A percentile compares a stretch with the other conserved stretches of the same genome.
Evolutionary conservation across 2,329 filamentous ascomycete species (phyloP).

Genomic region (Aureobasidium subglaciale): DNA sequence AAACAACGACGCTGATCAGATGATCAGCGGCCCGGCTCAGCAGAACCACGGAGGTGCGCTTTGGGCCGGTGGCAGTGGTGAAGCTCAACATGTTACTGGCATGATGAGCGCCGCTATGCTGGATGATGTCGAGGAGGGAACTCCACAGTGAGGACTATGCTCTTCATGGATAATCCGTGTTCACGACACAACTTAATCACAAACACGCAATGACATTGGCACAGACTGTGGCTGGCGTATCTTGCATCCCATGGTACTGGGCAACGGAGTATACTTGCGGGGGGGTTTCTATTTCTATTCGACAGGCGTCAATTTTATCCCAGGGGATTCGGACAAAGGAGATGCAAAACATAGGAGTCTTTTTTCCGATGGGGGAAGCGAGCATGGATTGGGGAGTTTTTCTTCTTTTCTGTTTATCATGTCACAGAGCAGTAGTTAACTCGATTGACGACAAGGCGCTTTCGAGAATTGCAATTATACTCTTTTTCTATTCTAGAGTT

Average conservation of each 20-base stretch:
- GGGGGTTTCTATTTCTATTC: background rate
- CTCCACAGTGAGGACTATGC: background rate
- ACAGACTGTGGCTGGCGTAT: background rate
- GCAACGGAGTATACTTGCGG: background rate
- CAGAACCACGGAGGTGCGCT: conserved; percentile 8
- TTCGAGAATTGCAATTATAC: no score
- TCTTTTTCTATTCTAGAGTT: no score
- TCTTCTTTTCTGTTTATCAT: no score
- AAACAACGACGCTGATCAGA: background rate
- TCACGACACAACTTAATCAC: background rate
- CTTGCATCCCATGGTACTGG: background rate
- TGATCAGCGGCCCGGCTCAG: background rate
- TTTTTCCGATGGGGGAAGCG: no score
- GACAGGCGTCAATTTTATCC: no score
- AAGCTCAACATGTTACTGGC: conserved; percentile 30
- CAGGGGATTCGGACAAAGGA: background rate
- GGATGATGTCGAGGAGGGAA: conserved; percentile 29
- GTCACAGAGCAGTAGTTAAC: no score
- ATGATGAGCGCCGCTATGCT: conserved; percentile 34
- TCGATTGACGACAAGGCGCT: no score
- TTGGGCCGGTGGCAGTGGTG: conserved; percentile 11
- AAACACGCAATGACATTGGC: no score
- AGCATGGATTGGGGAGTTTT: no score
- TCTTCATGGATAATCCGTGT: background rate
- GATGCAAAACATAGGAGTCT: no score